Evolutionary conservation across 1,284 basidiomycete genomes (phyloP).

Genomic region (Abortiporus biennis): DNA sequence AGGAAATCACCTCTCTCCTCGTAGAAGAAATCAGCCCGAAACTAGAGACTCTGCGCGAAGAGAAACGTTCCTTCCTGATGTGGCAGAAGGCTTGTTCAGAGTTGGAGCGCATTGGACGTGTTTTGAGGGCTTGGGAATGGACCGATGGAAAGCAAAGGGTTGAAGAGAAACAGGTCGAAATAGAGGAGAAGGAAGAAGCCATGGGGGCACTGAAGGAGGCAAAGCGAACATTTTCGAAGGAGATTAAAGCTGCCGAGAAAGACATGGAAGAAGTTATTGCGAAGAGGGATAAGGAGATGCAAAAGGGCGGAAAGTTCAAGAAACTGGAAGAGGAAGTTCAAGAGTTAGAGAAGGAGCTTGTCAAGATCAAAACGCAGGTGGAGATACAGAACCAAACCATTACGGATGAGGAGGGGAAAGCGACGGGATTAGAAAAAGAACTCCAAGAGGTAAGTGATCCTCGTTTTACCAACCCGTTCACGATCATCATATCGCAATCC

Average conservation of each 20-base stretch:
- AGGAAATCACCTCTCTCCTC: conserved; percentile 80
- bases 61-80: conserved; percentile 88
- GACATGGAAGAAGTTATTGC: conserved; percentile 53
- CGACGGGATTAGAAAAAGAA: conserved; percentile 49
- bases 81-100: conserved; percentile 90
- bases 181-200: conserved; percentile 40
- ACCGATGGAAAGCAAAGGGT: conserved; percentile 45
- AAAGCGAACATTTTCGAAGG: conserved; percentile 43
- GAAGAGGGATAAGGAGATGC: conserved; percentile 61
- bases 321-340: conserved; percentile 76
- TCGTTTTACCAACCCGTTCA: conserved; percentile 3
- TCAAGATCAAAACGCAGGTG: conserved; percentile 83
- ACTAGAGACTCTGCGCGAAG: conserved; percentile 83
- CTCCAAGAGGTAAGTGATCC: conserved; percentile 51
- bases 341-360: conserved; percentile 78
- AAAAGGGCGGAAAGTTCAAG: conserved; percentile 73
- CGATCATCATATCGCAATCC: conserved; percentile 2
- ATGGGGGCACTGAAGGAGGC: conserved; percentile 38
- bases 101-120: conserved; percentile 83
- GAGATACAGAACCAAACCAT: conserved; percentile 80
- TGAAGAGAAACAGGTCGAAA: conserved; percentile 45
- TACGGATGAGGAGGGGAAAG: conserved; percentile 73
- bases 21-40: conserved; percentile 94
- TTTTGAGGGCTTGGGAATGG: conserved; percentile 92
- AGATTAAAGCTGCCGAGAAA: conserved; percentile 47